Percentiles rank a stretch among this genome's conserved stretches.
phyloP scores from a whole-genome alignment of 169 alveolate genomes.

The Eimeria maxima region DNA sequence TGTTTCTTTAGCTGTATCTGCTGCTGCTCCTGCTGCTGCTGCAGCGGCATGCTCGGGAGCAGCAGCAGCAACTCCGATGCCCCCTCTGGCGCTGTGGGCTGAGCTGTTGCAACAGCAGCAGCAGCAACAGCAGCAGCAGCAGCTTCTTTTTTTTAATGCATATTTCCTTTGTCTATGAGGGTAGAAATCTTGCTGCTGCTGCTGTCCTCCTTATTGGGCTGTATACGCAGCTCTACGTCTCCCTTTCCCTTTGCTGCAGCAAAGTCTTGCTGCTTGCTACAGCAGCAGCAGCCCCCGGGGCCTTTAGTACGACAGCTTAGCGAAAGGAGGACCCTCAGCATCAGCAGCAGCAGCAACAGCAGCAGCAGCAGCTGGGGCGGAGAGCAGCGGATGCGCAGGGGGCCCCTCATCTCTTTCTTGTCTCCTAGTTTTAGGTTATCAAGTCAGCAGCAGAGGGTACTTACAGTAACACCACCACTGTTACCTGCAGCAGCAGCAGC shows the following conservation, averaged over 20 bases:
- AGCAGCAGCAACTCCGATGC: too few relatives aligned
- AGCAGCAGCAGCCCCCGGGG: background rate
- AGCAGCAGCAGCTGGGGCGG: background rate
- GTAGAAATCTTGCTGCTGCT: background rate
- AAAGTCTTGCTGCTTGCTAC: background rate
- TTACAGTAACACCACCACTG: too few relatives aligned
- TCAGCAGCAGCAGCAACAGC: background rate
- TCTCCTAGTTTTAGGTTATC: background rate
- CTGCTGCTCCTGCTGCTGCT: too few relatives aligned
- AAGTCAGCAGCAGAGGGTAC: background rate
- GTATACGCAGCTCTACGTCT: background rate
- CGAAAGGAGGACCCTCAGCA: background rate
- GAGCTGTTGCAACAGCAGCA: too few relatives aligned
- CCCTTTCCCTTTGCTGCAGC: background rate
- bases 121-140: too few relatives aligned
- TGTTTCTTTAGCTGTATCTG: too few relatives aligned
- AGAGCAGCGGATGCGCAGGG: conserved; percentile 27
- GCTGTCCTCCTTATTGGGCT: background rate
- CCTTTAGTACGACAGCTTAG: background rate
- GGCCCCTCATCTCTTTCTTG: background rate
- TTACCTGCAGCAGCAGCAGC: too few relatives aligned
- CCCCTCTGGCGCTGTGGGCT: too few relatives aligned
- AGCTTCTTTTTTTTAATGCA: too few relatives aligned
- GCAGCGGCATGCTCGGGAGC: too few relatives aligned
- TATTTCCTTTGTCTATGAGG: background rate